phyloP scores from a whole-genome alignment of 176 grass and related monocot species.

The Avena atlantica region DNA sequence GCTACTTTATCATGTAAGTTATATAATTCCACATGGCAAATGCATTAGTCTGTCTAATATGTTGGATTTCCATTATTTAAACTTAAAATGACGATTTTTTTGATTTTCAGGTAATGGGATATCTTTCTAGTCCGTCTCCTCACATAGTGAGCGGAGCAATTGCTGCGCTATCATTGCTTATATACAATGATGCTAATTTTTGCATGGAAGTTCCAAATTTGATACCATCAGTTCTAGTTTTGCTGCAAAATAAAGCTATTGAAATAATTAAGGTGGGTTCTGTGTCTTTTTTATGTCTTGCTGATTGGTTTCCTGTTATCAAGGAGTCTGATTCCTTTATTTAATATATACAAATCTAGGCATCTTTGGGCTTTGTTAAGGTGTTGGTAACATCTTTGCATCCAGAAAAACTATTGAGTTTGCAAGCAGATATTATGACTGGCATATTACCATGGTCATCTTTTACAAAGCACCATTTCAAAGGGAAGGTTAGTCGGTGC shows the following conservation, averaged over 20 bases:
- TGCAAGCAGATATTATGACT: constrained; percentile 72
- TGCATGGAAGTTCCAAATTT: constrained; percentile 92
- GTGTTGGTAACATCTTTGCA: constrained; percentile 91
- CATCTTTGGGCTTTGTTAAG: constrained; percentile 94
- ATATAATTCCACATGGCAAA: constrained; percentile 22
- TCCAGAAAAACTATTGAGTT: constrained; percentile 64
- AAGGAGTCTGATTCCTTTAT: constrained; percentile 23
- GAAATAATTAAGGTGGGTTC: constrained; percentile 85
- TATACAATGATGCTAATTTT: constrained; percentile 90
- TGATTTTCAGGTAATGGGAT: constrained; percentile 89
- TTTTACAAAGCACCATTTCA: constrained; percentile 88
- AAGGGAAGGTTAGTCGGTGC: constrained; percentile 67
- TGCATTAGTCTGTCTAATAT: constrained; percentile 14
- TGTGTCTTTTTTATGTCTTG: background rate
- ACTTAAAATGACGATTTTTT: constrained; percentile 39
- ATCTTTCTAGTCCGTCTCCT: constrained; percentile 87
- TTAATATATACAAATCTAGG: constrained; percentile 53
- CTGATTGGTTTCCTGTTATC: constrained; percentile 33
- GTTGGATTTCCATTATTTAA: constrained; percentile 25
- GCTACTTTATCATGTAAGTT: constrained; percentile 6
- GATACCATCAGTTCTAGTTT: constrained; percentile 85
- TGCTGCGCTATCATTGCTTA: constrained; percentile 95
- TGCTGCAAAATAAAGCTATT: constrained; percentile 84
- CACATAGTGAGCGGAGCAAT: constrained; percentile 92
- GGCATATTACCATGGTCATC: constrained; percentile 80